Conservation (phyloP, 1,139 yeast genomes). For the Scheffersomyces titani region DNA sequence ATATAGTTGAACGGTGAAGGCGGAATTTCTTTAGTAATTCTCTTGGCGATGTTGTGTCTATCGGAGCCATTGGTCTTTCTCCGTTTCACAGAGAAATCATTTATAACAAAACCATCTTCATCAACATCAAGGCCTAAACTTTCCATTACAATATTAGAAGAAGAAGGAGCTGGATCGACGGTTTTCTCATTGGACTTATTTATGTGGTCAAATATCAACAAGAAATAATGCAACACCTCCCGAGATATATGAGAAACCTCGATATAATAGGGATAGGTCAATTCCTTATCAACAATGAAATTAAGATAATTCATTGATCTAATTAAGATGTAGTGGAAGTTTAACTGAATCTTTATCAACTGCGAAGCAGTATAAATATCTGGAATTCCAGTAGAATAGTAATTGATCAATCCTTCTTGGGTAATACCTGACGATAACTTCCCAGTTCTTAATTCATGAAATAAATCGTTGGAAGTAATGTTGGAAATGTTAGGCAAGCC, state of each 20-base stretch:
- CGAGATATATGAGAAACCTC: conserved; percentile 39
- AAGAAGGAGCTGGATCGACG: conserved; percentile 7
- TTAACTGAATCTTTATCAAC: conserved; percentile 44
- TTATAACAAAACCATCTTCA: conserved; percentile 51
- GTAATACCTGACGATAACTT: conserved; percentile 22
- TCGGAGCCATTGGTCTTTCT: conserved; percentile 20
- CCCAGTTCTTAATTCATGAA: conserved; percentile 30
- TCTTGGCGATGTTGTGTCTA: conserved; percentile 7
- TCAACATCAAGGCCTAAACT: conserved; percentile 28
- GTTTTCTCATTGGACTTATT: conserved; percentile 11
- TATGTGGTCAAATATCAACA: conserved; percentile 37
- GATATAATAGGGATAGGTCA: conserved; percentile 36
- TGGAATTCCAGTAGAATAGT: conserved; percentile 35
- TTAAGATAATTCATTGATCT: conserved; percentile 48
- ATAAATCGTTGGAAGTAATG: conserved; percentile 28
- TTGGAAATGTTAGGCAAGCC: conserved; percentile 33
- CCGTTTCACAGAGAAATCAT: conserved; percentile 47
- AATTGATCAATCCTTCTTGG: conserved; percentile 33
- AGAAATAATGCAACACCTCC: conserved; percentile 43
- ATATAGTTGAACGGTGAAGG: conserved; percentile 44
- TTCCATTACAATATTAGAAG: conserved; percentile 15
- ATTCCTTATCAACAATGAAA: conserved; percentile 48
- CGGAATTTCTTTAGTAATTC: conserved; percentile 30
- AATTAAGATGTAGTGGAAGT: conserved; percentile 46
- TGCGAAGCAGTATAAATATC: conserved; percentile 44